phyloP scores from a whole-genome alignment of 306 rosid species.

The Cicer pinnatifidum region DNA sequence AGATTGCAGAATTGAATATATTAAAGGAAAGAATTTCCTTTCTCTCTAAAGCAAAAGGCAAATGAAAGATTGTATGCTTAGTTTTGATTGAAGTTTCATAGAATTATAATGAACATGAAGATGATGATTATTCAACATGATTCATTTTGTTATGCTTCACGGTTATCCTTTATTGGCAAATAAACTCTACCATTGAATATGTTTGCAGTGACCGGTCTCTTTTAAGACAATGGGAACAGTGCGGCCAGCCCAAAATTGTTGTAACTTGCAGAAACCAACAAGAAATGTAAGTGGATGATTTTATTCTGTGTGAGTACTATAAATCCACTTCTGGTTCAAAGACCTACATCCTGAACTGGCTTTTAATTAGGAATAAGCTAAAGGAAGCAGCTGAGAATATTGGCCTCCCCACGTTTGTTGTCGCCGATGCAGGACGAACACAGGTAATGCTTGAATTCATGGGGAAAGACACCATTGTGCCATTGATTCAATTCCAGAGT shows the following conservation, averaged over 20 bases:
- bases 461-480: neutral
- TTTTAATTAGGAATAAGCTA: slow-evolving; percentile 78
- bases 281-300: slow-evolving; percentile 72
- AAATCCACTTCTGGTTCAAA: slow-evolving; percentile 32
- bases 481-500: neutral
- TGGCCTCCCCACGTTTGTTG: slow-evolving; percentile 91
- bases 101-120: slow-evolving; percentile 14
- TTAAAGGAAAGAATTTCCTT: too few species aligned
- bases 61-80: slow-evolving; percentile 4
- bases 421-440: slow-evolving; percentile 96
- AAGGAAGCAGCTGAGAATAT: slow-evolving; percentile 73
- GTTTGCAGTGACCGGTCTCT: slow-evolving; percentile 68
- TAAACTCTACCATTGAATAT: neutral
- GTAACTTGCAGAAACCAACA: slow-evolving; percentile 87
- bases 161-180: slow-evolving; percentile 7
- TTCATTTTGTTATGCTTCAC: slow-evolving; percentile 22
- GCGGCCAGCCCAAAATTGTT: slow-evolving; percentile 90
- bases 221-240: slow-evolving; percentile 85
- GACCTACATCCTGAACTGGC: slow-evolving; percentile 17
- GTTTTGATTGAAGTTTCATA: neutral
- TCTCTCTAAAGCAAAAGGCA: neutral
- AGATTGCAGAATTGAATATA: too few species aligned
- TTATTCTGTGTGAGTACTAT: slow-evolving; percentile 38
- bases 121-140: slow-evolving; percentile 12
- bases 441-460: slow-evolving; percentile 60